Percentiles rank a stretch among this genome's conserved stretches.
phyloP scores from a whole-genome alignment of 805 yeast species.

The Pichia californica region DNA sequence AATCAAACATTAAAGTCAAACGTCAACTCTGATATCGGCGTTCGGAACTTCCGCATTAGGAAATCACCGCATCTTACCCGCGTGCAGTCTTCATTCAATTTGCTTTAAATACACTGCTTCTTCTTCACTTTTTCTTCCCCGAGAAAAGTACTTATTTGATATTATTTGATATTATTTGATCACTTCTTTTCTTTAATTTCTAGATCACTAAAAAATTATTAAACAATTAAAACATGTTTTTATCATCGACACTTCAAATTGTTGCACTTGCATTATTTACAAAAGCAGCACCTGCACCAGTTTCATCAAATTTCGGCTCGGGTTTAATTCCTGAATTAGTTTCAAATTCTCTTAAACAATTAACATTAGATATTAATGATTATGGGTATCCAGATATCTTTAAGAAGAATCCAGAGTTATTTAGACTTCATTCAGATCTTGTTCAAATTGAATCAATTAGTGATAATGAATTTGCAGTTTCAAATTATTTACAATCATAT shows the following conservation, averaged over 20 bases:
- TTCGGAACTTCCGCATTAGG: not conserved
- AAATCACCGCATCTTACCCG: not conserved
- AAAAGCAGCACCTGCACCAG: constrained; percentile 8
- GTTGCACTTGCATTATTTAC: not conserved
- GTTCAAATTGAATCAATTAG: constrained; percentile 33
- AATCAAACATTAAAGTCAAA: too few relatives aligned
- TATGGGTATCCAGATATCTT: constrained; percentile 3
- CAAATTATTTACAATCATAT: constrained; percentile 33
- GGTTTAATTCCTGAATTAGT: not conserved
- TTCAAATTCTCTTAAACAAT: not conserved
- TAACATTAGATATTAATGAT: not conserved
- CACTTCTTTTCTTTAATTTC: too few relatives aligned
- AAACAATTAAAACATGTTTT: not conserved
- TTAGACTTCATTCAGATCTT: constrained; percentile 31
- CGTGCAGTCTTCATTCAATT: too few relatives aligned
- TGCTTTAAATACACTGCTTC: too few relatives aligned
- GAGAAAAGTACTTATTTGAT: too few relatives aligned
- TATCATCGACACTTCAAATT: not conserved
- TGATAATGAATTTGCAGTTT: constrained; percentile 32
- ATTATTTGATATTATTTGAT: too few relatives aligned
- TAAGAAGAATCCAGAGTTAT: constrained; percentile 15
- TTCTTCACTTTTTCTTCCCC: too few relatives aligned
- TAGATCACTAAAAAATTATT: too few relatives aligned
- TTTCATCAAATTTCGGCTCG: not conserved
- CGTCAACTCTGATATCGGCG: too few relatives aligned